These are phyloP conservation scores for Domatiomyces catenatus DNA, from an alignment of 2,329 filamentous ascomycete species.

Conservation along the genomic window DNA sequence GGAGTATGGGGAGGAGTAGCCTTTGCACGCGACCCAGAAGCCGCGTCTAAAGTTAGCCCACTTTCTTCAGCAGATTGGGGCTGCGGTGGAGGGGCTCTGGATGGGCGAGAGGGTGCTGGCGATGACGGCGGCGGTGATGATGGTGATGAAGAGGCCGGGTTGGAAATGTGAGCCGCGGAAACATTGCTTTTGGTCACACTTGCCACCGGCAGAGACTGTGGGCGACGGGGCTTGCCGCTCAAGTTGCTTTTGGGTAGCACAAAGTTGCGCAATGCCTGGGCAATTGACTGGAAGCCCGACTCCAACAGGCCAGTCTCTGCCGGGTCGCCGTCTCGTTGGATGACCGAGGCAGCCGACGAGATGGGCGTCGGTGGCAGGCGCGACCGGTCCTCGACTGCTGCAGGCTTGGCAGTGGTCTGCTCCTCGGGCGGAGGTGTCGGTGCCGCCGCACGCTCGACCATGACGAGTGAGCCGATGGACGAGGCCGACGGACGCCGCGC, in stretches of 20 bases:
- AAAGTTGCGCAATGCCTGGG: constrained; percentile 31
- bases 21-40: constrained; percentile 51
- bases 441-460: constrained; percentile 24
- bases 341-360: constrained; percentile 28
- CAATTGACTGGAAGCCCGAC: constrained; percentile 27
- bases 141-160: constrained; percentile 42
- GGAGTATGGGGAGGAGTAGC: constrained; percentile 84
- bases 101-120: constrained; percentile 22
- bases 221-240: constrained; percentile 27
- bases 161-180: constrained; percentile 54
- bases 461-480: constrained; percentile 28
- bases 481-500: constrained; percentile 19
- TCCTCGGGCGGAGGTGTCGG: constrained; percentile 18
- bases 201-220: constrained; percentile 43
- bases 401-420: constrained; percentile 15
- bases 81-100: background rate
- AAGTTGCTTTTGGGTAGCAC: constrained; percentile 24
- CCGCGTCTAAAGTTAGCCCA: constrained; percentile 71
- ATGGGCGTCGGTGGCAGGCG: constrained; percentile 30
- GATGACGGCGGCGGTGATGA: constrained; percentile 27
- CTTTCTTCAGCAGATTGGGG: constrained; percentile 20
- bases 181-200: constrained; percentile 50
- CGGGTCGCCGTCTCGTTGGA: constrained; percentile 29
- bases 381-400: constrained; percentile 21
- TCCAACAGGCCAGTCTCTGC: constrained; percentile 26